Conservation (phyloP, 179 eudicot genomes). For the Actinidia chinensis region DNA sequence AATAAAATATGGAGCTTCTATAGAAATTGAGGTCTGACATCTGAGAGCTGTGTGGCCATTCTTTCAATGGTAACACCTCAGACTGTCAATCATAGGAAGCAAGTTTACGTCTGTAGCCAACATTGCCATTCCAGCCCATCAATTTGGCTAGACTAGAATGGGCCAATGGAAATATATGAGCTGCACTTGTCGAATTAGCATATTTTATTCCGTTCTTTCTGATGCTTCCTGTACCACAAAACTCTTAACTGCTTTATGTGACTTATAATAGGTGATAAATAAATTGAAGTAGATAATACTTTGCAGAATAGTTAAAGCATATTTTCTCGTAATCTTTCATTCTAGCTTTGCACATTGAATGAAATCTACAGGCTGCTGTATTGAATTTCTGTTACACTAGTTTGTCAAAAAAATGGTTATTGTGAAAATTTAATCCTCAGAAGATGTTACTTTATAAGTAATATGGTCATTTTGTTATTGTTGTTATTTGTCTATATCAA, state of each 20-base stretch:
- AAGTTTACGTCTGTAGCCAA: neutral
- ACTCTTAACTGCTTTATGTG: neutral
- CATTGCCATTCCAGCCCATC: neutral
- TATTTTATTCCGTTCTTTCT: neutral
- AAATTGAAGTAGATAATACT: neutral
- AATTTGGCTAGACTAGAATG: neutral
- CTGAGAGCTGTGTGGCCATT: neutral
- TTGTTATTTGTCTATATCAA: no score
- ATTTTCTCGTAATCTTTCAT: neutral
- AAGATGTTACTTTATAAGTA: neutral
- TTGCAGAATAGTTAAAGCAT: neutral
- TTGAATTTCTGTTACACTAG: neutral
- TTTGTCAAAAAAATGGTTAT: neutral
- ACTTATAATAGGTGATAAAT: neutral
- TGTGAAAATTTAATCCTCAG: neutral
- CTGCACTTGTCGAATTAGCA: neutral
- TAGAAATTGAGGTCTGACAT: neutral
- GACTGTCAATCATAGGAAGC: slow-evolving; percentile 6
- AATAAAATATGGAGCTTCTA: neutral
- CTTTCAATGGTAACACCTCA: neutral
- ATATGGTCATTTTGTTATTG: neutral
- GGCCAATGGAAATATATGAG: neutral
- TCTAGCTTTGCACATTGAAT: neutral
- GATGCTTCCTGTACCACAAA: neutral
- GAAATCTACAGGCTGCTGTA: neutral